Conservation (phyloP, 2,329 filamentous ascomycete species). For the Neopestalotiopsis rosae region DNA sequence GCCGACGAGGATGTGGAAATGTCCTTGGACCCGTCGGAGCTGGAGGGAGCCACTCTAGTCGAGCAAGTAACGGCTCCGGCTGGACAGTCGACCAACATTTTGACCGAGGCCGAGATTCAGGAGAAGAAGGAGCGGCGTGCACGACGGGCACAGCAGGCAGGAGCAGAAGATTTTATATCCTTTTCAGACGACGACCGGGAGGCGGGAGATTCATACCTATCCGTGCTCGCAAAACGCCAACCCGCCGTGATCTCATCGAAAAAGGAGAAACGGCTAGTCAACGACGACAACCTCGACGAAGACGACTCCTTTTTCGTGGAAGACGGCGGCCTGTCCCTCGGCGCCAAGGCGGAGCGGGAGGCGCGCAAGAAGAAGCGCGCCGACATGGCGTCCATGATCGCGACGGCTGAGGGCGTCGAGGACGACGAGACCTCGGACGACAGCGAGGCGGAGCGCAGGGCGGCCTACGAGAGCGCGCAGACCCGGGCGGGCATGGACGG, state of each 20-base stretch:
- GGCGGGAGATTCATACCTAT: conserved; percentile 35
- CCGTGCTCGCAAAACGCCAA: conserved; percentile 40
- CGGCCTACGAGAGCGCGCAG: conserved; percentile 87
- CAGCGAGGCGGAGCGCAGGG: conserved; percentile 72
- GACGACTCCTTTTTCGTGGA: conserved; percentile 93
- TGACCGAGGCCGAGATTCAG: conserved; percentile 82
- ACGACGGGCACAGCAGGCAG: conserved; percentile 68
- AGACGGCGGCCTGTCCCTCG: conserved; percentile 79
- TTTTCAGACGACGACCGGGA: conserved; percentile 57
- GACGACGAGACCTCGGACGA: conserved; percentile 68
- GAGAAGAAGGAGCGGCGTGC: conserved; percentile 90
- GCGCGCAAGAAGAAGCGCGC: conserved; percentile 68
- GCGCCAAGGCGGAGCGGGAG: conserved; percentile 78
- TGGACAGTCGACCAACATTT: conserved; percentile 59
- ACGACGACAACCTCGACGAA: conserved; percentile 90
- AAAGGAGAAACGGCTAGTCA: conserved; percentile 75
- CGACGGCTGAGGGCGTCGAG: conserved; percentile 68
- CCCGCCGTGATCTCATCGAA: conserved; percentile 63
- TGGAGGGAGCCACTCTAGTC: conserved; percentile 70
- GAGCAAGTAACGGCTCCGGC: conserved; percentile 46
- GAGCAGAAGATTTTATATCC: conserved; percentile 65
- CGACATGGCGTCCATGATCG: conserved; percentile 84
- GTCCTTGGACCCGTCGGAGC: conserved; percentile 63
- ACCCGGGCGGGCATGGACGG: conserved; percentile 86
- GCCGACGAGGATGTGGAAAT: conserved; percentile 49